Conservation (phyloP, 345 rosid genomes). For the Brassica nigra region DNA sequence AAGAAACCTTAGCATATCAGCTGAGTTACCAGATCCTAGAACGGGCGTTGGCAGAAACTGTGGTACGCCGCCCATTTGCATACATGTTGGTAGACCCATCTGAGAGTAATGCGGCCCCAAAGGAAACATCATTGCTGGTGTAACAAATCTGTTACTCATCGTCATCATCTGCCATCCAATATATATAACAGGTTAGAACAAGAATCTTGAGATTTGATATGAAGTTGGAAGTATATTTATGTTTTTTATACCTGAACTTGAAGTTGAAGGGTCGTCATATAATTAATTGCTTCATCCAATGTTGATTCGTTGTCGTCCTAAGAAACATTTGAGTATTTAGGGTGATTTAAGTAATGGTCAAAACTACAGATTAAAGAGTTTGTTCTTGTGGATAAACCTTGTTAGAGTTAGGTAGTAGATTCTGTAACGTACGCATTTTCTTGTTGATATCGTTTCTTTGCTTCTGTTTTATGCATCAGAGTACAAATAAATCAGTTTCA, state of each 20-base stretch:
- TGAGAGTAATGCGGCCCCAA: slow-evolving; percentile 29
- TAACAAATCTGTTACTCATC: slow-evolving; percentile 46
- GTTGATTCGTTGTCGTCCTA: slow-evolving; percentile 62
- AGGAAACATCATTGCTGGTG: slow-evolving; percentile 42
- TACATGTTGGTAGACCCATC: slow-evolving; percentile 31
- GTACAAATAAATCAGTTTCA: background rate
- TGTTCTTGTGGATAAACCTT: slow-evolving; percentile 47
- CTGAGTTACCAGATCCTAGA: background rate
- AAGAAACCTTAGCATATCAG: slow-evolving; percentile 19
- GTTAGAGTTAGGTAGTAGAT: slow-evolving; percentile 66
- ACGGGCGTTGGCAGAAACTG: slow-evolving; percentile 26
- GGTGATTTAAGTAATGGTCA: background rate
- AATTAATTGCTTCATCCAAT: slow-evolving; percentile 70
- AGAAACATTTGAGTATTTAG: background rate
- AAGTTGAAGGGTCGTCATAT: slow-evolving; percentile 63
- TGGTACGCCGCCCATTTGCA: slow-evolving; percentile 28
- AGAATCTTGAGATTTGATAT: background rate
- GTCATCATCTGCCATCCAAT: slow-evolving; percentile 44
- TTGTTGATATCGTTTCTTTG: slow-evolving; percentile 64
- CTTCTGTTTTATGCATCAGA: slow-evolving; percentile 41
- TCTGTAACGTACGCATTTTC: slow-evolving; percentile 66
- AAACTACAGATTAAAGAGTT: background rate
- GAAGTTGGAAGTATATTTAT: background rate
- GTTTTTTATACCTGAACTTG: slow-evolving; percentile 64
- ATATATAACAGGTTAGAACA: slow-evolving; percentile 16